Evolutionary conservation across 2,329 filamentous ascomycete genomes (phyloP), one percentile per base, ranked within the genome.

Genomic region (Exophiala dermatitidis): DNA sequence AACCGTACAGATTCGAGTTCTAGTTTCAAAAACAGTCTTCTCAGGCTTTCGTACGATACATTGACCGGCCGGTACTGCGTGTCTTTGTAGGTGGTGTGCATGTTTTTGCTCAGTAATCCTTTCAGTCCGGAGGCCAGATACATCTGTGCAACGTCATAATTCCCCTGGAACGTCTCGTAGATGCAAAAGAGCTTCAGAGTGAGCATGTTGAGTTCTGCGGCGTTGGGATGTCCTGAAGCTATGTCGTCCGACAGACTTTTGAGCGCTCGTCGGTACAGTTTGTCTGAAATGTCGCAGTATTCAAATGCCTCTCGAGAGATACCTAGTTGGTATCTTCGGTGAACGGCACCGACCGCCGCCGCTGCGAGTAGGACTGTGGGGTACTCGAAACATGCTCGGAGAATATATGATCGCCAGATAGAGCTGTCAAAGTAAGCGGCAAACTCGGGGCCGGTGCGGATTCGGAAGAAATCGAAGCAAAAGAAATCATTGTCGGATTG

Each of bases 391-490:
- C 53, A 57, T 38, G 58, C 54, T 42, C 52, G 49, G 8, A 59
- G 38, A 5, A 53, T 48, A 41, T 57, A 61, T 8, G 50, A 47
- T 7, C 56, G 53, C 62, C 62, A 63, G 26, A 63, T 50, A 5
- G 55, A 58, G 34, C 56, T 60, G 56, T 63, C 62, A 36, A 63
- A 63, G 45, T 63, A 62, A 7, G 59, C 53, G 2, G 55, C 55
- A 31, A 63, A 62, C 26, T 60, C 56, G 8, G 62, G 62, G 5
- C 62, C 59, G 1, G 65, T 68, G 12, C 62, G 57, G n/a, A 64
- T 57, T 5, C 63, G 64, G 46, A 68, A 68, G 56, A 65, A 67
- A 44, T 66, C 61, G 48, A 67, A 67, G 33, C 62, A 67, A 34
- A 61, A 64, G 5, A 58, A 60, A 41, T 67, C 63, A 5, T 54